Evolutionary conservation across 1,139 yeast species (phyloP), one percentile per base, ranked within the genome.

Genomic region (Blastobotrys elegans): DNA sequence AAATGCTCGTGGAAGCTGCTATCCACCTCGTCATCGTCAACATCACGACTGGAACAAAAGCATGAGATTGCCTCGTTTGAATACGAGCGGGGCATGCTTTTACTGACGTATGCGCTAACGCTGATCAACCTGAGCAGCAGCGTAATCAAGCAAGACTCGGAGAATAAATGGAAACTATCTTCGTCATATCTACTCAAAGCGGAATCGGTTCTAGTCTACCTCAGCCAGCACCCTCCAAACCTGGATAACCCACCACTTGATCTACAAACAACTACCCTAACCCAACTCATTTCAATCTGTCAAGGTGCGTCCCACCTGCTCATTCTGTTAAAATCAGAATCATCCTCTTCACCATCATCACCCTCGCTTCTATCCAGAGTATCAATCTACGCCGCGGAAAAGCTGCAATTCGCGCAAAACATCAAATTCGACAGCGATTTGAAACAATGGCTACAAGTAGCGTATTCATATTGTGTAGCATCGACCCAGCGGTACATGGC

Each of bases 371-470:
- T 64, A 43, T 49, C 59, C 14, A 56, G 70, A 10, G 60, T 65
- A 1, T 61, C 69, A 2, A 59, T 67, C n/a, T 65, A 49, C 49
- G 67, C 69, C 0, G 56, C 58, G 21, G 68, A 64, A 27, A 60
- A 60, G 52, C 64, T 62, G 39, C 56, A 60, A 3, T 50, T 64
- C 2, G 63, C 69, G 3, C 45, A 52, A 14, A 55, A 52, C 32
- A 49, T 27, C 40, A 36, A 42, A 13, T 48, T 41, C 38, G 57
- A 39, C 42, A 39, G 47, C 3, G 59, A 54, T 16, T 46, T 62
- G 11, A 46, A 43, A 4, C 40, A 49, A 2, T 67, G 70, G 70
- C 51, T 65, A 2, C 43, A 48, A 8, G 56, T 55, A 7, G 64
- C 62, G 4, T 57, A 61, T 14, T 45, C 52, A 2, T 63, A 58